These are phyloP conservation scores for Leptodontidium sp. DNA, from an alignment of 2,329 filamentous ascomycete species.

Conservation along the genomic window DNA sequence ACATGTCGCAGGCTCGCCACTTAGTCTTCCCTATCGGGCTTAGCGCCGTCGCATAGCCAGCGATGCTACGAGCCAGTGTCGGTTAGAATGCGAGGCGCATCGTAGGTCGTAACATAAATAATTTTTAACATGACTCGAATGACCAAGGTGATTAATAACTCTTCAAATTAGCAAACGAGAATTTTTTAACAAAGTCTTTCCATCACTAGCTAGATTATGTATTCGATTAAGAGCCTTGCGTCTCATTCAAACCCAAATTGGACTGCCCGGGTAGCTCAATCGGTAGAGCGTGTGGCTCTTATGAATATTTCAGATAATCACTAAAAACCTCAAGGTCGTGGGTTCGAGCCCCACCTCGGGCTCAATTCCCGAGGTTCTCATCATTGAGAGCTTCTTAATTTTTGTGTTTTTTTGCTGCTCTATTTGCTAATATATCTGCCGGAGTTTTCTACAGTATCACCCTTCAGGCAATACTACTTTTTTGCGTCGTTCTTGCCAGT, in stretches of 20 bases:
- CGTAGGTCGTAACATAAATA: too few species aligned
- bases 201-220: neutral
- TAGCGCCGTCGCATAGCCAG: too few species aligned
- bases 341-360: conserved; percentile 18
- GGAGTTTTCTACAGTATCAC: neutral
- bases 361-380: conserved; percentile 12
- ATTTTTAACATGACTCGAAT: neutral
- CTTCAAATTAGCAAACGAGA: neutral
- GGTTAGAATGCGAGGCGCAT: too few species aligned
- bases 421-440: too few species aligned
- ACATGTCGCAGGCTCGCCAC: too few species aligned
- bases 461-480: too few species aligned
- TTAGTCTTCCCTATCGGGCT: too few species aligned
- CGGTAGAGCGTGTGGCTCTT: conserved; percentile 47
- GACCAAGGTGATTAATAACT: neutral
- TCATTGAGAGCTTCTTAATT: conserved; percentile 2
- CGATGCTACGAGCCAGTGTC: too few species aligned
- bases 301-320: conserved; percentile 20
- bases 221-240: neutral
- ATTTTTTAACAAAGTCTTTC: neutral
- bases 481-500: too few species aligned
- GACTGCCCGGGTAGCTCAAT: conserved; percentile 44
- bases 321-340: conserved; percentile 18
- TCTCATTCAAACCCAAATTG: neutral
- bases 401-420: too few species aligned